Evolutionary conservation across 108 stramenopile species (phyloP), one percentile per base, ranked within the genome.

Genomic region (Cyclotella atomus): DNA sequence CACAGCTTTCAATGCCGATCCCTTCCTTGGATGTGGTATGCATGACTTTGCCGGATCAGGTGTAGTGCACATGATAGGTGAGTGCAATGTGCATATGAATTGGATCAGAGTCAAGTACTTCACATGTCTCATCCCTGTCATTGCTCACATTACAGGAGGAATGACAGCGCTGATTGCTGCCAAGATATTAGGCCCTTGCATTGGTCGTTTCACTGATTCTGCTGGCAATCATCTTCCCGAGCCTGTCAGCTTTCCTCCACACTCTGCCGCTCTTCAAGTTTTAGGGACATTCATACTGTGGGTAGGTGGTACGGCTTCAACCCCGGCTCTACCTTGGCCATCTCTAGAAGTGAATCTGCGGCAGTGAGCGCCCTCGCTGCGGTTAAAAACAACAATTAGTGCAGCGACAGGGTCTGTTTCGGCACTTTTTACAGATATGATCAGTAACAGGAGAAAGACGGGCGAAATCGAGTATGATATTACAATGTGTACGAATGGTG

Each of bases 281-380:
- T 79, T 95, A 15, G 94, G 94, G 12, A 91, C 89, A 1, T 86
- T 95, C 70, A 73, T 94, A 71, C 89, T 98, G 5, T 96, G 96
- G 96, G 88, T 96, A 54, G 97, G 96, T 98, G 97, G 97, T 96
- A 96, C 67, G 96, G 95, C 24, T 97, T 97, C 94, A 97, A 96
- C 84, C 80, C 85, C 8, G 95, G 92, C 15, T 89, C 87, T 32
- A 91, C 94, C 21, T 82, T 94, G 15, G 52, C 66, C 14, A 88
- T 93, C 60, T 53, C 61, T 23, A 76, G 72, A 23, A 27, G 25
- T 8, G 68, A 65, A 8, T 46, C 38, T 7, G 88, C 75, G 14
- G 72, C 77, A 9, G 70, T 95, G 28, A 79, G 84, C 3, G 90
- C 92, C 0, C 70, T 93, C 14, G 80, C 73, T 4, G 96, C 87